Evolutionary conservation across 306 rosid genomes (phyloP), one percentile per base, ranked within the genome.

Genomic region (Vigna radiata): DNA sequence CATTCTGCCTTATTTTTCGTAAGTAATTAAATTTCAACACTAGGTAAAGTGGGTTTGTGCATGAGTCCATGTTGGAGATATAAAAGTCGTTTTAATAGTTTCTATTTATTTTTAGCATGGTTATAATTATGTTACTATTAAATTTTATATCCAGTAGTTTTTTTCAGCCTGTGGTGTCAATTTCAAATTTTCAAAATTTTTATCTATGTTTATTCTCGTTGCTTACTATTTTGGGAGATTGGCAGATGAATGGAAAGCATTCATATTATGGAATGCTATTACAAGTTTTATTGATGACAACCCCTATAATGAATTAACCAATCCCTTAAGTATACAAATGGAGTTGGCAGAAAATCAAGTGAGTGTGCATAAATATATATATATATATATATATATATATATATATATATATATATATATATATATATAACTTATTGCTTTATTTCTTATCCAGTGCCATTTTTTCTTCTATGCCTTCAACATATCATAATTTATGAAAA

Each of bases 161-260:
- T 52, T 72, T 47, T 77, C 48, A 44, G 16, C 80, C 53, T 63
- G 17, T 60, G 68, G 37, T 29, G 72, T 60, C 50, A 53, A 41
- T n/a, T 60, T 68, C 50, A 68, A 82, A 33, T 21, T 50, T 61
- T 77, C 31, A 43, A 72, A 78, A 72, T 39, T 52, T 21, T 21
- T 0, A 21, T 21, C 21, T 21, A 21, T 21, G 21, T 21, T 21
- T 21, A 21, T 21, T 21, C 21, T 21, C 21, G 1, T 21, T 21
- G 21, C 21, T 21, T 21, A 21, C 21, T 21, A 1, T 21, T 21
- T 21, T 21, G 21, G 21, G 21, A 21, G 0, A 21, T 21, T 21
- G 21, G 1, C 21, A 21, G 21, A 21, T 21, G 21, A 21, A 21
- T 21, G 21, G 21, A 21, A 21, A 21, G 21, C 21, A 21, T 21